These are phyloP conservation scores for Bjerkandera adusta DNA, from an alignment of 1,284 basidiomycete genomes.

Conservation along the genomic window DNA sequence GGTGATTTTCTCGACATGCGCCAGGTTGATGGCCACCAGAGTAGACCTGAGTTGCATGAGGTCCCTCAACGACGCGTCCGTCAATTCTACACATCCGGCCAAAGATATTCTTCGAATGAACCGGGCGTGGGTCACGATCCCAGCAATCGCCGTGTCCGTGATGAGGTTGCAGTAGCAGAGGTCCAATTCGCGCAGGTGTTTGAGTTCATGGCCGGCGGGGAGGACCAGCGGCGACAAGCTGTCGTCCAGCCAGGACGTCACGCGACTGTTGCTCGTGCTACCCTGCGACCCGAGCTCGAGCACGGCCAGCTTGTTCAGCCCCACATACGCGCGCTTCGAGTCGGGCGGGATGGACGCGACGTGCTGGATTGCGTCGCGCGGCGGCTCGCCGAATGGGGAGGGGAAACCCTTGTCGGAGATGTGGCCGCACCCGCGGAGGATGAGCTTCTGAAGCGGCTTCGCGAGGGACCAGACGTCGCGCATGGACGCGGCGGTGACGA, in stretches of 20 bases:
- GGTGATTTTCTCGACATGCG: conserved; percentile 79
- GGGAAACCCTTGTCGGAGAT: conserved; percentile 85
- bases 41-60: conserved; percentile 75
- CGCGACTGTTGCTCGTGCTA: neutral
- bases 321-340: no score
- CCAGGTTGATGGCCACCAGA: conserved; percentile 80
- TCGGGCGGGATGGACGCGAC: neutral
- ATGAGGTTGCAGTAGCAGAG: conserved; percentile 71
- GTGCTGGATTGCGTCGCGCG: neutral
- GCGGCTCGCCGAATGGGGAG: conserved; percentile 19
- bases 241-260: conserved; percentile 33
- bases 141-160: conserved; percentile 78
- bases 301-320: neutral
- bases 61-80: conserved; percentile 69
- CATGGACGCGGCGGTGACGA: conserved; percentile 68
- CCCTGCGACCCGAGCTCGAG: neutral
- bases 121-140: conserved; percentile 78
- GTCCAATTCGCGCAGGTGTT: conserved; percentile 76
- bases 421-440: conserved; percentile 67
- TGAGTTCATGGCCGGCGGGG: conserved; percentile 49
- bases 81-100: conserved; percentile 81
- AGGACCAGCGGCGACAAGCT: conserved; percentile 57
- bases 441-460: conserved; percentile 73
- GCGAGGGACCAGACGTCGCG: conserved; percentile 84
- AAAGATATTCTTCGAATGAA: conserved; percentile 78